Base-by-base conservation (phyloP, 2,329 filamentous ascomycete genomes). In the Rhynchosporium agropyri region DNA sequence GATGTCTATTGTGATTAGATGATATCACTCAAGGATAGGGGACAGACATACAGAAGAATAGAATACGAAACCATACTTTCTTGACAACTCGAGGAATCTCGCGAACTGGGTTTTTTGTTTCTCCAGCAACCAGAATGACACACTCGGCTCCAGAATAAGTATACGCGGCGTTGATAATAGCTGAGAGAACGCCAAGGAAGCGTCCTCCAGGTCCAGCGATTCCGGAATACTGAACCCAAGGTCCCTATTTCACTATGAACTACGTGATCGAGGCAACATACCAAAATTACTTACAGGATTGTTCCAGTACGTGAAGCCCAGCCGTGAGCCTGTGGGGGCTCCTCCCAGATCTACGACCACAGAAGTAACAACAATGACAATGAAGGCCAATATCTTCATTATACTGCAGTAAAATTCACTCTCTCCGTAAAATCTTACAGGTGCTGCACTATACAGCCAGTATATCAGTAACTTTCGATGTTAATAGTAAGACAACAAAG, bases 161-260 rank as follows among this genome's bases (percentile, higher is more conserved):
- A 69, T 80, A 82, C 42, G 76, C 76, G 33, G 76, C 79, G 63
- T 75, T 79, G 46, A 73, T 79, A 12, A 84, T 79, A 59, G 79
- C 80, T 8, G 74, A 76, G 65, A 69, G 73, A 62, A 73, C 71
- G 46, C 75, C 74, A 8, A 90, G 79, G 71, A 91, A 91, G 15
- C 80, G 79, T 26, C 88, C 89, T 0, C 78, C 79, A 82, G 43
- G 72, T 82, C 78, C 40, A 13, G 3, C 87, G 79, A 33, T 89
- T 74, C 85, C 86, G 86, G 89, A 82, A 71, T 88, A 85, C 68
- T 89, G 83, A 38, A 87, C 85, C 67, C 89, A 89, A 0, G 88
- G 85, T 0, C 87, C 88, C 20, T 20, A 20, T 20, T 20, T 20
- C 20, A 20, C 20, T 20, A 20, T 20, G 20, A 20, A 1, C 20